These are phyloP conservation scores for Ophiostoma triangulosporum DNA, from an alignment of 2,329 filamentous ascomycete species.

Conservation along the genomic window DNA sequence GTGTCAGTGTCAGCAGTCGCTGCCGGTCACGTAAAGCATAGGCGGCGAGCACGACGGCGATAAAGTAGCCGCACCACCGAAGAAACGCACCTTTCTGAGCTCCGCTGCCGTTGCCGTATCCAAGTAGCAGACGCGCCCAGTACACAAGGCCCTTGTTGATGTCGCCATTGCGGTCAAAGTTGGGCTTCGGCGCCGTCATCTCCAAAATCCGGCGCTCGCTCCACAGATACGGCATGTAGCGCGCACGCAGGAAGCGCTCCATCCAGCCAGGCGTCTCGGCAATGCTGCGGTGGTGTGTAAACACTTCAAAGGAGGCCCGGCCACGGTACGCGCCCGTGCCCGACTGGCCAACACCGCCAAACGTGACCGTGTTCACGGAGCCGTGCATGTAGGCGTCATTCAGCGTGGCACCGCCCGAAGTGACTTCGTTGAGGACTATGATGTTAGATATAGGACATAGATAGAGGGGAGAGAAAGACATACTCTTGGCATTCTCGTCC, in stretches of 20 bases:
- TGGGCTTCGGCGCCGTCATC: conserved; percentile 34
- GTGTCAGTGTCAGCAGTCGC: conserved; percentile 3
- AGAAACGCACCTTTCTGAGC: conserved; percentile 30
- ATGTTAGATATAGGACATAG: background rate
- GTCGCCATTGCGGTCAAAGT: conserved; percentile 49
- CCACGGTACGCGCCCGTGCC: conserved; percentile 69
- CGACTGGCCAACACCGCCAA: conserved; percentile 72
- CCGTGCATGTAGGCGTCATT: conserved; percentile 39
- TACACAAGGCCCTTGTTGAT: conserved; percentile 37
- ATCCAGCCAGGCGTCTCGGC: conserved; percentile 53
- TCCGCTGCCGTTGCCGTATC: conserved; percentile 28
- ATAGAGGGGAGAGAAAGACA: background rate
- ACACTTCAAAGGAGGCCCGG: conserved; percentile 55
- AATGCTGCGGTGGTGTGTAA: conserved; percentile 44
- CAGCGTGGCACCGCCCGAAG: conserved; percentile 53
- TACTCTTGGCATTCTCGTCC: conserved; percentile 61
- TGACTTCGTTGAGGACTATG: conserved; percentile 45
- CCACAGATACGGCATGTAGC: conserved; percentile 50
- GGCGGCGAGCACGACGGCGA: conserved; percentile 22
- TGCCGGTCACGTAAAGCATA: conserved; percentile 17
- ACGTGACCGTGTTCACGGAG: conserved; percentile 56
- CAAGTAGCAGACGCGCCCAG: conserved; percentile 37
- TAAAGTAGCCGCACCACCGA: conserved; percentile 31
- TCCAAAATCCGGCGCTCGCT: conserved; percentile 31
- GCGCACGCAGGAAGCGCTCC: conserved; percentile 50